phyloP scores from a whole-genome alignment of 2,329 filamentous ascomycete species.

The Kalmusia sp. region DNA sequence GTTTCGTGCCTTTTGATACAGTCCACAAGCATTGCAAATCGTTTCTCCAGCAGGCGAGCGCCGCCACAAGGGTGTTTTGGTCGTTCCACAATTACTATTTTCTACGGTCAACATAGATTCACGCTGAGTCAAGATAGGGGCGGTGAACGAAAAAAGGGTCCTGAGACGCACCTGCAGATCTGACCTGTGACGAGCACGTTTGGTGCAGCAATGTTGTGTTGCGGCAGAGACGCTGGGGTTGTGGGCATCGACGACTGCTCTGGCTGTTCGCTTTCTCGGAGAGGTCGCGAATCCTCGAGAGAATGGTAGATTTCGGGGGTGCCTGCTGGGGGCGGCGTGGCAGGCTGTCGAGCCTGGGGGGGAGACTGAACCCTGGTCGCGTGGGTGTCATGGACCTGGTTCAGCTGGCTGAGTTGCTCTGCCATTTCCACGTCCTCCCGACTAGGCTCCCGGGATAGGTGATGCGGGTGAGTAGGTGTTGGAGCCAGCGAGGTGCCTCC shows the following conservation, averaged over 20 bases:
- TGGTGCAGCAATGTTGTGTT: slow-evolving; percentile 21
- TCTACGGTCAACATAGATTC: slow-evolving; percentile 16
- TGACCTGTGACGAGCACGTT: slow-evolving; percentile 63
- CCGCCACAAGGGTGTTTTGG: slow-evolving; percentile 91
- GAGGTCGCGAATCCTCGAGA: slow-evolving; percentile 47
- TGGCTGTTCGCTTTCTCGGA: slow-evolving; percentile 23
- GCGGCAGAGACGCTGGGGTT: slow-evolving; percentile 27
- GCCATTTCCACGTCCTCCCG: slow-evolving; percentile 59
- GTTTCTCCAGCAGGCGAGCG: slow-evolving; percentile 91
- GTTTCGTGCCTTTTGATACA: slow-evolving; percentile 94
- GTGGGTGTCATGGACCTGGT: slow-evolving; percentile 50
- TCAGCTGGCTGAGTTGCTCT: slow-evolving; percentile 52
- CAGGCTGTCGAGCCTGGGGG: slow-evolving; percentile 25
- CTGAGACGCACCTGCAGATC: slow-evolving; percentile 70
- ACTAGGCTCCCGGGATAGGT: slow-evolving; percentile 53
- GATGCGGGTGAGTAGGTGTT: slow-evolving; percentile 45
- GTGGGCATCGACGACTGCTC: slow-evolving; percentile 30
- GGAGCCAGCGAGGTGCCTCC: slow-evolving; percentile 48
- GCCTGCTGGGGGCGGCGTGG: slow-evolving; percentile 27
- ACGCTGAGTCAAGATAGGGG: not conserved
- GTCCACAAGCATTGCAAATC: slow-evolving; percentile 96
- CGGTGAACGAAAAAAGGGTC: not conserved
- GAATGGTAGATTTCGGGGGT: slow-evolving; percentile 48
- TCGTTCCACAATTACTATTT: slow-evolving; percentile 91
- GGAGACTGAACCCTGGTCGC: slow-evolving; percentile 24